Evolutionary conservation across 352 stramenopile species (phyloP), one percentile per base, ranked within the genome.

Genomic region (Pythium scleroteichum): DNA sequence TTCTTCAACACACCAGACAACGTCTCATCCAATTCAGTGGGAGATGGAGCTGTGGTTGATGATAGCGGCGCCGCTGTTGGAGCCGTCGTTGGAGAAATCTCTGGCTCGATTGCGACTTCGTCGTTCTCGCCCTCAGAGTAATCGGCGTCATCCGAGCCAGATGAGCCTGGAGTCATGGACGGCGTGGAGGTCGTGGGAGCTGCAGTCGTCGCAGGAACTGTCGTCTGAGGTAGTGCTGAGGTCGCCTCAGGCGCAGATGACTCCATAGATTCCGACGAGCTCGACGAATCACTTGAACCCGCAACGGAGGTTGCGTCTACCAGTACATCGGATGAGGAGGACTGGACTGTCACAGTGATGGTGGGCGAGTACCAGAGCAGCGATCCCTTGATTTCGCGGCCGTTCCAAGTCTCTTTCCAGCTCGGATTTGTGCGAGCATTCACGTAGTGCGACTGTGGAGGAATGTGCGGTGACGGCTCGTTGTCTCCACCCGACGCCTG

Each of bases 371-470:
- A 79, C 85, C 83, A 93, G 24, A 83, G 59, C n/a, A 85, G 57
- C 26, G 64, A 54, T 29, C 69, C 62, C 59, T 87, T 78, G 26
- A 95, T 78, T 45, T 68, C 66, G 39, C 88, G 78, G 0, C 80
- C 85, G 60, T 92, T 93, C 75, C 71, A 92, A 23, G 79, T 69
- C 52, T 73, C 71, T 16, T 75, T 59, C 83, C 82, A 94, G 23
- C 68, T 35, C 0, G 69, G 55, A 41, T 95, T 93, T 19, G 83
- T 93, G 49, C 85, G 76, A 32, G 81, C 83, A 56, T 95, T 95
- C 33, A 95, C 85, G 14, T 91, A 59, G 61, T 95, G 85, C 8
- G 83, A 92, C 68, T 95, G 85, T 24, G 85, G 85, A 22, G 75
- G 77, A 35, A 91, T 75, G 9, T 62, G 65, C 14, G 85, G 85